Base-by-base conservation (phyloP, 208 protist species). In the Wallacemonas sp. region DNA sequence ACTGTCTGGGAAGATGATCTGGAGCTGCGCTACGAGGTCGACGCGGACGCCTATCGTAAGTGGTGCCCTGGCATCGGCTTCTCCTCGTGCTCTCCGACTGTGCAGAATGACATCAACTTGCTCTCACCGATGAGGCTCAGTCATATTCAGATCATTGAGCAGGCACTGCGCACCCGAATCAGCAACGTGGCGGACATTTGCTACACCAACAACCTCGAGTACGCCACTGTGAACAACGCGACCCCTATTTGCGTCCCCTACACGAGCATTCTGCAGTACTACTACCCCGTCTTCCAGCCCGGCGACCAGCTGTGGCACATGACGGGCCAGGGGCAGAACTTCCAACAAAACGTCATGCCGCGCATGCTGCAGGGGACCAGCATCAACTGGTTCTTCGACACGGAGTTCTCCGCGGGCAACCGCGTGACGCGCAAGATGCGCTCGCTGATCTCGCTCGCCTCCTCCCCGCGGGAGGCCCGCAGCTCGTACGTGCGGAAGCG, bases 361-460 rank as follows among this genome's bases (percentile, higher is more conserved):
- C 66, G 75, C 11, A 16, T 87, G 10, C 70, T 77, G 26, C 38
- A 45, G n/a, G 86, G 79, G 31, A 76, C 74, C 3, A 85, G 59
- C 70, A 74, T 75, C 54, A 33, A 46, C 8, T 90, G 81, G 81
- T 90, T 83, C 65, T 64, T 82, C 10, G 84, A 90, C 67, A 46
- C 33, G n/a, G 72, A 76, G 42, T 79, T 85, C 62, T 73, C 74
- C 3, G 48, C 75, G 11, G 20, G 62, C 14, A 76, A 81, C 49
- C 70, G 42, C 3, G 29, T 59, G 4, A 64, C 72, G 33, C 48
- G 52, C 11, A 59, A 76, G 48, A 26, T 84, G 49, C 73, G 81
- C 31, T 69, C 72, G 12, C 57, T 76, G 42, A 76, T 82, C 48
- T 70, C 71, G 18, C 67, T 85, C 33, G 78, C 77, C 8, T 67